These are phyloP conservation scores for Scutellaria minor DNA, from an alignment of 257 asterid species.

Conservation along the genomic window DNA sequence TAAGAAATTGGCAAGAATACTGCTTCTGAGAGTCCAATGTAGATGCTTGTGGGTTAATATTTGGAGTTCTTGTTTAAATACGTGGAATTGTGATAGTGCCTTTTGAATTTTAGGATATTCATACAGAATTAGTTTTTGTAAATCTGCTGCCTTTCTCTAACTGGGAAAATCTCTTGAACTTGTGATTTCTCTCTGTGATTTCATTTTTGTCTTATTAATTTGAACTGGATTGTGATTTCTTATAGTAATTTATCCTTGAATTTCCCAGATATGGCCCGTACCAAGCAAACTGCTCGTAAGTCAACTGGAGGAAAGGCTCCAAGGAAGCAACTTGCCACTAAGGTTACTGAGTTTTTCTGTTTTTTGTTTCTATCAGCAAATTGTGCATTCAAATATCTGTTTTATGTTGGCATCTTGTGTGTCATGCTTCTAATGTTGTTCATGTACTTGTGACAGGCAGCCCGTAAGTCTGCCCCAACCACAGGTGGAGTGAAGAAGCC, in stretches of 20 bases:
- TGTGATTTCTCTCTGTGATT: not conserved
- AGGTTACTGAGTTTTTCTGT: slow-evolving; percentile 32
- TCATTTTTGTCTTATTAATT: not conserved
- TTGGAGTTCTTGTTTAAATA: no score
- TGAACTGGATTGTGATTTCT: not conserved
- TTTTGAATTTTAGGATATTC: not conserved
- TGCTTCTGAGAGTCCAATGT: no score
- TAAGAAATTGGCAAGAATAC: no score
- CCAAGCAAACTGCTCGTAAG: slow-evolving; percentile 71
- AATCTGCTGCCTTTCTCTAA: not conserved
- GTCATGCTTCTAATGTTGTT: not conserved
- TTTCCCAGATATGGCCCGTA: slow-evolving; percentile 56
- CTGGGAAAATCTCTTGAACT: not conserved
- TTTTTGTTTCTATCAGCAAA: not conserved
- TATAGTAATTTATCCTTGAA: not conserved
- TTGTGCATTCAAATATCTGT: not conserved
- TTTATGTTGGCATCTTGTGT: not conserved
- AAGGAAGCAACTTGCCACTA: slow-evolving; percentile 67
- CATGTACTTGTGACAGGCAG: slow-evolving; percentile 42
- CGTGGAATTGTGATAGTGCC: not conserved
- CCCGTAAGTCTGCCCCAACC: slow-evolving; percentile 70
- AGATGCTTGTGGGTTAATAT: no score
- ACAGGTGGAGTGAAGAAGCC: slow-evolving; percentile 72
- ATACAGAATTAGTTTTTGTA: not conserved
- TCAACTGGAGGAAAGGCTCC: slow-evolving; percentile 73